Percentiles rank a stretch among this genome's conserved stretches.
phyloP scores from a whole-genome alignment of 345 rosid genomes.

The Conringia planisiliqua region DNA sequence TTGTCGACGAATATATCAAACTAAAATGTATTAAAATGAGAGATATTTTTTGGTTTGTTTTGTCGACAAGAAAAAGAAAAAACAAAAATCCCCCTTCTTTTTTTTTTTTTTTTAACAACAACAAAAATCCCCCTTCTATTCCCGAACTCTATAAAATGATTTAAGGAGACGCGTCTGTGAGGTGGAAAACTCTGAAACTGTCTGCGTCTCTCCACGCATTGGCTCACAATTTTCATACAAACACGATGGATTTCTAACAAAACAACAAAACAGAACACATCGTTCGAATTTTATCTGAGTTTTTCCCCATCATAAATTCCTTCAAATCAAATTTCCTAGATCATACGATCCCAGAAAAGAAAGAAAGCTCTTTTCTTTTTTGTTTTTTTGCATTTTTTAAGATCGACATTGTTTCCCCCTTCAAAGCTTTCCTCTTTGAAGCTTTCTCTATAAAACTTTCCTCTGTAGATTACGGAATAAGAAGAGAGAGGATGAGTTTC shows the following conservation, averaged over 20 bases:
- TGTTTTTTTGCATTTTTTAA: neutral
- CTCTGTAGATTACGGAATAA: neutral
- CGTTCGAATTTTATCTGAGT: neutral
- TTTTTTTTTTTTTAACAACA: too few species aligned
- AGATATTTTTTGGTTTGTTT: neutral
- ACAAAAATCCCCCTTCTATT: neutral
- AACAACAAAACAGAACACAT: slow-evolving; percentile 8
- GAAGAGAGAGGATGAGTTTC: slow-evolving; percentile 59
- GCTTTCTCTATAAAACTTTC: neutral
- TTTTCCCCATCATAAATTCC: neutral
- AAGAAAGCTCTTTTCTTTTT: neutral
- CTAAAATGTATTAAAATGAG: neutral
- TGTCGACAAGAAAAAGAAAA: neutral
- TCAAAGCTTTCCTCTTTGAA: neutral
- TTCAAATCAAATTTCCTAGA: neutral
- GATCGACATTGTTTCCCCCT: slow-evolving; percentile 4
- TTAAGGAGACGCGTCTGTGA: neutral
- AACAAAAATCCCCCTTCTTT: neutral
- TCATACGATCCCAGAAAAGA: neutral
- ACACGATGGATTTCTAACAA: slow-evolving; percentile 3
- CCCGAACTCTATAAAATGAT: slow-evolving; percentile 13
- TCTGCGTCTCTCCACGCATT: slow-evolving; percentile 28
- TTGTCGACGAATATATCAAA: neutral
- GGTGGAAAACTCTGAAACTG: slow-evolving; percentile 28
- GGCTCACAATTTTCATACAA: slow-evolving; percentile 1